These are phyloP conservation scores for Myxozyma melibiosi DNA, from an alignment of 805 yeast species.

Conservation along the genomic window DNA sequence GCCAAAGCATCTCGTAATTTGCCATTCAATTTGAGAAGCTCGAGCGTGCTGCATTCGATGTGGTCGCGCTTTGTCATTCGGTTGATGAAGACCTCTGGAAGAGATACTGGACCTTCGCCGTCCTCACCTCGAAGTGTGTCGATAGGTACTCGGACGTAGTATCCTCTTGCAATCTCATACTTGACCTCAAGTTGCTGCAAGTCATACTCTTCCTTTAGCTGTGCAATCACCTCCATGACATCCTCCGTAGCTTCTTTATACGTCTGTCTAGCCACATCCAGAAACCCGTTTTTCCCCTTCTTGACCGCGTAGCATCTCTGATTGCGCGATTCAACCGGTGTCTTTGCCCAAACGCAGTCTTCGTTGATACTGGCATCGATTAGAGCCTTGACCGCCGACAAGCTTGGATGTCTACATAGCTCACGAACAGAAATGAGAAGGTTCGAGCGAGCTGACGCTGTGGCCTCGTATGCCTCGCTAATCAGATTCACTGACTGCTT, in stretches of 20 bases:
- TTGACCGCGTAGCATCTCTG: constrained; percentile 51
- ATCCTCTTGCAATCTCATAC: constrained; percentile 47
- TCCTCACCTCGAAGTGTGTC: background rate
- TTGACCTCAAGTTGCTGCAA: constrained; percentile 40
- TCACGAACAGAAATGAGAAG: constrained; percentile 25
- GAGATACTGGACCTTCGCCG: constrained; percentile 11
- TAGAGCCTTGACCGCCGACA: constrained; percentile 35
- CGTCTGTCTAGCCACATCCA: constrained; percentile 50
- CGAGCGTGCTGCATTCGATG: constrained; percentile 48
- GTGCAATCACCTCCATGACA: constrained; percentile 39
- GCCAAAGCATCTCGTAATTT: constrained; percentile 46
- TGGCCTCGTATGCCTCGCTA: constrained; percentile 19
- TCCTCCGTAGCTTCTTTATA: constrained; percentile 47
- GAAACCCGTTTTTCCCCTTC: constrained; percentile 49
- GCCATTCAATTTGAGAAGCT: constrained; percentile 47
- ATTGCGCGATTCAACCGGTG: constrained; percentile 47
- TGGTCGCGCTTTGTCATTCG: constrained; percentile 37
- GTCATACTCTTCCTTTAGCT: constrained; percentile 36
- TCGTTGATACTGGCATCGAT: constrained; percentile 47
- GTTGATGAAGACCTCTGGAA: constrained; percentile 47
- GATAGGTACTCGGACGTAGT: constrained; percentile 41
- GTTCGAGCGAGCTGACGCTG: constrained; percentile 29
- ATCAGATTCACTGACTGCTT: constrained; percentile 44
- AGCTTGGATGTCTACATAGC: constrained; percentile 39
- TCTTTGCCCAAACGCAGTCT: constrained; percentile 49